A percentile compares a stretch with the other conserved stretches of the same genome.
phyloP scores from a whole-genome alignment of 768 basidiomycete species.

The Lyophyllum semitale region DNA sequence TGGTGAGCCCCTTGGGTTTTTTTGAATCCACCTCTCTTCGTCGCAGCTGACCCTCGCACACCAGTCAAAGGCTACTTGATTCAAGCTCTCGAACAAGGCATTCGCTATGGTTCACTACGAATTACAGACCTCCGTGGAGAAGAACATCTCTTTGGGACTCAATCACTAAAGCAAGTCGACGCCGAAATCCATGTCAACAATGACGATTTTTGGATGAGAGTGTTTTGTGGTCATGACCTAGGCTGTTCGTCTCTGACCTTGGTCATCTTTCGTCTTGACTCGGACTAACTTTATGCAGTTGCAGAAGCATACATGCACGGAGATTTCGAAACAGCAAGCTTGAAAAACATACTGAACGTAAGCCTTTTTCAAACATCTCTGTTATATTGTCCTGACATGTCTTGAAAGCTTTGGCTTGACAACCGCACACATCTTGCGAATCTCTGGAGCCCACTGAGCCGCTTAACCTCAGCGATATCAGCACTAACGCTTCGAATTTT shows the following conservation, averaged over 20 bases:
- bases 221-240: not conserved
- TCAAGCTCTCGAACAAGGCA: not conserved
- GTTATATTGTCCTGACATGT: not conserved
- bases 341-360: slow-evolving; percentile 1
- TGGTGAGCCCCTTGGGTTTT: not conserved
- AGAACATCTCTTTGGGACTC: not conserved
- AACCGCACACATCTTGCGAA: not conserved
- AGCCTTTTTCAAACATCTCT: not conserved
- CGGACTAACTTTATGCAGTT: not conserved
- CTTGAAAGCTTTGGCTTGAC: slow-evolving; percentile 1
- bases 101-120: not conserved
- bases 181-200: not conserved
- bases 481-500: not conserved
- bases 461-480: not conserved
- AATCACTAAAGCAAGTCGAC: not conserved
- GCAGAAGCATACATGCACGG: slow-evolving; percentile 4
- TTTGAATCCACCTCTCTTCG: not conserved
- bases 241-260: not conserved
- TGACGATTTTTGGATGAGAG: slow-evolving; percentile 1
- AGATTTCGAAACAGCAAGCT: slow-evolving; percentile 1
- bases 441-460: not conserved
- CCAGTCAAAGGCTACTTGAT: not conserved
- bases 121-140: not conserved
- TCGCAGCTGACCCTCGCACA: not conserved
- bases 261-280: not conserved